Base-by-base conservation (phyloP, 345 rosid species). In the Citrus cavaleriei region DNA sequence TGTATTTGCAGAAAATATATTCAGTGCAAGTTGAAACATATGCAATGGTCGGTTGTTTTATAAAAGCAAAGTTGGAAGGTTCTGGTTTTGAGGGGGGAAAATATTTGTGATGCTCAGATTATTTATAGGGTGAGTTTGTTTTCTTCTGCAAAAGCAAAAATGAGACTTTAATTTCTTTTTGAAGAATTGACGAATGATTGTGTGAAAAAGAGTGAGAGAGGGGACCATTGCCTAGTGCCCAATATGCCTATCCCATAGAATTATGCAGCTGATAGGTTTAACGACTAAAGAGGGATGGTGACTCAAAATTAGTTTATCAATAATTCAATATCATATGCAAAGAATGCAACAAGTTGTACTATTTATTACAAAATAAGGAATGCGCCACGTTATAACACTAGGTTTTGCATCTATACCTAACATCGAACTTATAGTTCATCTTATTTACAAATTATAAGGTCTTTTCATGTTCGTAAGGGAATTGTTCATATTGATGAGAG, bases 21-120 rank as follows among this genome's bases (percentile, higher is more conserved):
- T 79, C 71, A 25, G 37, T 73, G 84, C 84, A 83, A 85, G 78
- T 76, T 81, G 85, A 80, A 65, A 34, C 58, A 73, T 71, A 32
- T 68, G 75, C 75, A 75, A 68, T 66, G 64, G 67, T 42, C 68
- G 42, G 46, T 70, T 73, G 49, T 75, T 67, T 55, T 64, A 27
- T 74, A 78, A 32, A 82, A 82, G 77, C 59, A 3, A 8, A 72
- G 13, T 30, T 58, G 73, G 83, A 76, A 82, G 66, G 74, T 68
- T 72, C 79, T 75, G 49, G 82, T 37, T 68, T 70, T 81, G 54
- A 35, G 35, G 25, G 37, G 3, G 3, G 28, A 34, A 62, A 63
- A 59, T 64, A 68, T 55, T 59, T 7, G 18, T 77, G 16, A 66
- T 42, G 54, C 34, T 57, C 6, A 21, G 30, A 27, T 78, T 73